phyloP scores from a whole-genome alignment of 169 alveolate genomes.

The Miamiensis avidus region DNA sequence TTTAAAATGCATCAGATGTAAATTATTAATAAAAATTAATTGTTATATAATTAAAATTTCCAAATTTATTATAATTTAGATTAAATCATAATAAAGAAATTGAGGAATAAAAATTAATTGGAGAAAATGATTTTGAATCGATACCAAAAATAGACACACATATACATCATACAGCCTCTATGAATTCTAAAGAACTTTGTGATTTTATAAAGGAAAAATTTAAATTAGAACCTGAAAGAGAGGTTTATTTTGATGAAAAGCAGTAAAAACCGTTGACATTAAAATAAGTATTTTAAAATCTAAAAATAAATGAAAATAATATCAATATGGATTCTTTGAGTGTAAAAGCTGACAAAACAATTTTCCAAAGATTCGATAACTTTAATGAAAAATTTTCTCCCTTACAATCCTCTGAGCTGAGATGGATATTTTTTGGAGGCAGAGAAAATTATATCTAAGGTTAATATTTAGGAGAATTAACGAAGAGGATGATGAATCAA shows the following conservation, averaged over 20 bases:
- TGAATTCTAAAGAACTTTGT: too few species aligned
- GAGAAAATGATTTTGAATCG: conserved; percentile 90
- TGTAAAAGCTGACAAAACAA: conserved; percentile 79
- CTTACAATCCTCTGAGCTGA: conserved; percentile 80
- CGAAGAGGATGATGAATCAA: neutral
- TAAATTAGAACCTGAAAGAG: too few species aligned
- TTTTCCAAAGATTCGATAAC: conserved; percentile 92
- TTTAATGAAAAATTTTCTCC: conserved; percentile 92
- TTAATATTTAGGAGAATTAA: neutral
- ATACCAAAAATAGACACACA: conserved; percentile 94
- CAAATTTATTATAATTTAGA: too few species aligned
- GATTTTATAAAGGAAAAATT: too few species aligned
- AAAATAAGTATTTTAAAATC: conserved; percentile 66
- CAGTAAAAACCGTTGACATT: conserved; percentile 64
- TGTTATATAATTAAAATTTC: too few species aligned
- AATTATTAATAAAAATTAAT: too few species aligned
- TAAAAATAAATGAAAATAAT: conserved; percentile 69
- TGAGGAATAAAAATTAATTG: conserved; percentile 60
- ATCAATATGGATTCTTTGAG: conserved; percentile 65
- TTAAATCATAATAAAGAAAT: conserved; percentile 56
- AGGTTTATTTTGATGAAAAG: conserved; percentile 38
- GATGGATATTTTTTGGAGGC: conserved; percentile 75
- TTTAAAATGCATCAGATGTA: too few species aligned
- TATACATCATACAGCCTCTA: conserved; percentile 92
- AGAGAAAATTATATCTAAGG: neutral